Percentiles rank a stretch among this genome's conserved stretches.
Evolutionary conservation across 2,329 filamentous ascomycete species (phyloP).

Genomic region (Calonectria pauciramosa): DNA sequence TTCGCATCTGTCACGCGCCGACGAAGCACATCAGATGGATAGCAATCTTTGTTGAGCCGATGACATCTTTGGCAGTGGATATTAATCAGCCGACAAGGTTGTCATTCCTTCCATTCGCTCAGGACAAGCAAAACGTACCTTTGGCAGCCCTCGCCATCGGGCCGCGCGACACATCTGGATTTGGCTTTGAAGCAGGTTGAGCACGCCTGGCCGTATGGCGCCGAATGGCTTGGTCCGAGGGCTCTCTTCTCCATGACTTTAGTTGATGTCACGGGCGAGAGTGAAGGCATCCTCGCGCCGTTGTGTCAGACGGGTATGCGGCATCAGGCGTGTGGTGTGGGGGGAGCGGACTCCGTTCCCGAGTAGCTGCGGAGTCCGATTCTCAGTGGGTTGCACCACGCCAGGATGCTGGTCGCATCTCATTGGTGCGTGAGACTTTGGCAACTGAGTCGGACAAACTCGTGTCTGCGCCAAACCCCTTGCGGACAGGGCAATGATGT

Average conservation of each 20-base stretch:
- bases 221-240: background rate
- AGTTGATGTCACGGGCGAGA: background rate
- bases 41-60: background rate
- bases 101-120: background rate
- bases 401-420: background rate
- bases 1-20: background rate
- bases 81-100: background rate
- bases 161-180: background rate
- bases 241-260: background rate
- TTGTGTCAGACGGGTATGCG: too few relatives aligned
- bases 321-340: too few relatives aligned
- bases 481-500: background rate
- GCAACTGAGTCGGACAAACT: background rate
- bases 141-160: background rate
- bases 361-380: too few relatives aligned
- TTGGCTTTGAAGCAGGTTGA: slow-evolving; percentile 4
- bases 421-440: background rate
- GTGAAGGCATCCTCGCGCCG: background rate
- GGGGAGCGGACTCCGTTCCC: slow-evolving; percentile 4
- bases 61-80: background rate
- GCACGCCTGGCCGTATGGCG: slow-evolving; percentile 1
- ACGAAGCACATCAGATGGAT: background rate
- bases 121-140: background rate
- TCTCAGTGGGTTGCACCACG: background rate
- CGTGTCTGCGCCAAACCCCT: background rate